phyloP scores from a whole-genome alignment of 2,329 filamentous ascomycete species.

The Westerdykella sp. region DNA sequence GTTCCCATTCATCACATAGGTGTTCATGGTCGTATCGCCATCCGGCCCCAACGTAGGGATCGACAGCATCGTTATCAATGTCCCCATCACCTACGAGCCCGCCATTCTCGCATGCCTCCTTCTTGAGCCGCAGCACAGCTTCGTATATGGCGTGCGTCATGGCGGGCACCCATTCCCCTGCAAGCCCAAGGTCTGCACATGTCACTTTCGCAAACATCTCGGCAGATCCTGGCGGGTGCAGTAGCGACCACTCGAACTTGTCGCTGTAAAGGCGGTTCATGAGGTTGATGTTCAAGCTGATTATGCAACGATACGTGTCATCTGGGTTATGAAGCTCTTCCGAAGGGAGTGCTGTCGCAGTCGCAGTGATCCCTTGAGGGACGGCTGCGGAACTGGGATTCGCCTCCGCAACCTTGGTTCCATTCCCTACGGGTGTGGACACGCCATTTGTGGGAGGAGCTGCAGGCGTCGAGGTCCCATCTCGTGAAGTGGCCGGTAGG shows the following conservation, averaged over 20 bases:
- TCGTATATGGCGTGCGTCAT: constrained; percentile 98
- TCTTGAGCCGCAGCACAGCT: constrained; percentile 84
- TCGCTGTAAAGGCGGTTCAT: constrained; percentile 90
- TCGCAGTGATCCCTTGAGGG: constrained; percentile 59
- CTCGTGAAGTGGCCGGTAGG: constrained; percentile 43
- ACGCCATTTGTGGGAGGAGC: constrained; percentile 46
- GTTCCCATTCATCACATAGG: constrained; percentile 55
- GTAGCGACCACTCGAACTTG: constrained; percentile 94
- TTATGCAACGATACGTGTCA: constrained; percentile 89
- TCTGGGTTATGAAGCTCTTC: constrained; percentile 79
- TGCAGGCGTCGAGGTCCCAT: constrained; percentile 46
- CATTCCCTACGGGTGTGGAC: constrained; percentile 51
- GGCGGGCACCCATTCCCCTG: constrained; percentile 88
- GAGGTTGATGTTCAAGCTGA: constrained; percentile 85
- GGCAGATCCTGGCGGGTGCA: constrained; percentile 85
- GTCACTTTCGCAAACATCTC: constrained; percentile 90
- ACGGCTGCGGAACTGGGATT: constrained; percentile 42
- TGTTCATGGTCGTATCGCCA: constrained; percentile 95
- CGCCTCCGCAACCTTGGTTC: constrained; percentile 38
- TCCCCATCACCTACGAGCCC: constrained; percentile 71
- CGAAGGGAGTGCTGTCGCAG: constrained; percentile 58
- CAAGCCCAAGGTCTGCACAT: constrained; percentile 82
- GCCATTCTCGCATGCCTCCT: constrained; percentile 90
- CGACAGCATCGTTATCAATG: constrained; percentile 82
- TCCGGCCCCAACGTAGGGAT: constrained; percentile 68